Evolutionary conservation across 1,139 yeast genomes (phyloP), one percentile per base, ranked within the genome.

Genomic region (Trichomonascaceae sp.): DNA sequence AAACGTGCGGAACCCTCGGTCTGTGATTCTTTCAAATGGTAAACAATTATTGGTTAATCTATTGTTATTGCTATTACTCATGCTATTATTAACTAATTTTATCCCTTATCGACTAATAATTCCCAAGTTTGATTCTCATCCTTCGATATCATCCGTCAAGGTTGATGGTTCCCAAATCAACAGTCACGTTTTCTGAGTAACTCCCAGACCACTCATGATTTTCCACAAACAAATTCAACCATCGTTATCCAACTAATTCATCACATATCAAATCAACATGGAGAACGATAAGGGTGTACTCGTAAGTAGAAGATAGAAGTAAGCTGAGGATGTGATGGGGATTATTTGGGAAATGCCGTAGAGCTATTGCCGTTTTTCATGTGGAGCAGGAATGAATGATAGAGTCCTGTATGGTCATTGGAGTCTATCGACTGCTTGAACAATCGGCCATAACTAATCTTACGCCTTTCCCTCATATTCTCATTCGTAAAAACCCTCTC

Each of bases 201-300:
- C 15, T 36, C 17, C 41, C 41, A 36, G 41, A 36, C 41, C 41
- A 36, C 41, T 36, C 41, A 36, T 15, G 17, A n/a, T 36, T 12
- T 36, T 13, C 17, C 17, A 13, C 41, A 36, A 13, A 13, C 15
- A 36, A 36, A 13, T 36, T 36, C 41, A 36, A 36, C 17, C 41
- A 36, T 13, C 17, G 41, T 36, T 36, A 13, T 36, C 15, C 45
- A 27, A 52, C 45, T 19, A 43, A 43, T 43, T 44, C 53, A 47
- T 45, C 54, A 48, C 52, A 50, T 22, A 22, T 87, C 53, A 51
- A 44, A 15, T 20, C 45, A 36, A 36, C 74, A 93, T 93, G 99
- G 98, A 93, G 86, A 93, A 93, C 99, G 98, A 93, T 80, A 89
- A 89, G 84, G 99, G 99, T 80, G 96, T 89, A 84, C 86, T 91